These are phyloP conservation scores for Apiospora rasikravindrae DNA, from an alignment of 2,329 filamentous ascomycete species.

Conservation along the genomic window DNA sequence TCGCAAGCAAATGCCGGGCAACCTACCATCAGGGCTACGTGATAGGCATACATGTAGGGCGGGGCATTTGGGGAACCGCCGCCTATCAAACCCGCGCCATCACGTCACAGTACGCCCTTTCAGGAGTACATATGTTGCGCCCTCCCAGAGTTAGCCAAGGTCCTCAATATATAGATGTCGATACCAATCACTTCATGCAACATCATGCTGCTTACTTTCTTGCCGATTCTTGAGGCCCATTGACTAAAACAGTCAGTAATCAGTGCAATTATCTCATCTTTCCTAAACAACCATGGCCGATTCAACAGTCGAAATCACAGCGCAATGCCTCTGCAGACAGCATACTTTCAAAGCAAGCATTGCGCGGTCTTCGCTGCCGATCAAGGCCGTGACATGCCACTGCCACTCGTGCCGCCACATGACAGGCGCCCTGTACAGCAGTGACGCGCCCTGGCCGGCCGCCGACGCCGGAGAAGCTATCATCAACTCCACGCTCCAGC, in stretches of 20 bases:
- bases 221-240: background rate
- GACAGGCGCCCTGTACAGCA: conserved; percentile 49
- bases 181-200: background rate
- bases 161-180: background rate
- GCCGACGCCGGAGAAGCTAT: conserved; percentile 33
- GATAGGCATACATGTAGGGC: background rate
- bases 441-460: conserved; percentile 44
- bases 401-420: conserved; percentile 55
- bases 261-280: background rate
- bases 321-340: conserved; percentile 51
- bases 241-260: background rate
- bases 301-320: conserved; percentile 22
- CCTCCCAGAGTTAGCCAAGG: background rate
- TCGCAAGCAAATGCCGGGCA: background rate
- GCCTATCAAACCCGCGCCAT: background rate
- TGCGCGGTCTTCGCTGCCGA: conserved; percentile 42
- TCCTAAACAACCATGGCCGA: background rate
- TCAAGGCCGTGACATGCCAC: conserved; percentile 51
- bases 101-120: conserved; percentile 12
- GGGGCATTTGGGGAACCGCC: background rate
- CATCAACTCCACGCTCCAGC: conserved; percentile 37
- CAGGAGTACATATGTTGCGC: background rate
- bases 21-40: background rate
- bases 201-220: background rate
- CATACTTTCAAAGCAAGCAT: conserved; percentile 46